Conservation (phyloP, 257 asterid genomes). For the Nicotiana noctiflora region DNA sequence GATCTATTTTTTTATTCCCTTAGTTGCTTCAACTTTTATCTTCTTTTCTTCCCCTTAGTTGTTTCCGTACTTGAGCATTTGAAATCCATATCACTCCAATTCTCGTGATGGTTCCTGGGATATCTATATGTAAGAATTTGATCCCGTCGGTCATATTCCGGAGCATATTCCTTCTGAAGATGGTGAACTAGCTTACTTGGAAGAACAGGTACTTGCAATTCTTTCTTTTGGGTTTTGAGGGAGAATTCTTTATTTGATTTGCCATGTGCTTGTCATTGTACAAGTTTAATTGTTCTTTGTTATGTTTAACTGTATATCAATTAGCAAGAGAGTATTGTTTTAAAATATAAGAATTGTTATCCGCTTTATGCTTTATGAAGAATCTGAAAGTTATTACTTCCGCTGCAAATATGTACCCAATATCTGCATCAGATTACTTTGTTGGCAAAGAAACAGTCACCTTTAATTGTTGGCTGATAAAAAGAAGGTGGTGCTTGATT, state of each 20-base stretch:
- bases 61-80: background rate
- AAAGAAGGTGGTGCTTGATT: background rate
- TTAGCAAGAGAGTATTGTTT: background rate
- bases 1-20: background rate
- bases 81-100: background rate
- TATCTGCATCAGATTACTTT: background rate
- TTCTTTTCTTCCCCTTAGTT: background rate
- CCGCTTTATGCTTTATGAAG: background rate
- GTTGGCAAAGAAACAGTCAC: background rate
- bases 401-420: background rate
- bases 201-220: constrained; percentile 61
- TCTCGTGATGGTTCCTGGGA: constrained; percentile 21
- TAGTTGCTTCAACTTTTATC: background rate
- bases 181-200: constrained; percentile 55
- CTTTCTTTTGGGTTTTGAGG: constrained; percentile 8
- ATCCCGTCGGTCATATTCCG: constrained; percentile 71
- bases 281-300: background rate
- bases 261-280: background rate
- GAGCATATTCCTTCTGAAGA: constrained; percentile 72
- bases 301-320: background rate
- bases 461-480: background rate
- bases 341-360: background rate
- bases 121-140: constrained; percentile 57
- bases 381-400: background rate
- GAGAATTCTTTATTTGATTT: background rate